A percentile compares a stretch with the other conserved stretches of the same genome.
Conservation (phyloP, 148 eudicot genomes). For the Fallopia convolvulus region DNA sequence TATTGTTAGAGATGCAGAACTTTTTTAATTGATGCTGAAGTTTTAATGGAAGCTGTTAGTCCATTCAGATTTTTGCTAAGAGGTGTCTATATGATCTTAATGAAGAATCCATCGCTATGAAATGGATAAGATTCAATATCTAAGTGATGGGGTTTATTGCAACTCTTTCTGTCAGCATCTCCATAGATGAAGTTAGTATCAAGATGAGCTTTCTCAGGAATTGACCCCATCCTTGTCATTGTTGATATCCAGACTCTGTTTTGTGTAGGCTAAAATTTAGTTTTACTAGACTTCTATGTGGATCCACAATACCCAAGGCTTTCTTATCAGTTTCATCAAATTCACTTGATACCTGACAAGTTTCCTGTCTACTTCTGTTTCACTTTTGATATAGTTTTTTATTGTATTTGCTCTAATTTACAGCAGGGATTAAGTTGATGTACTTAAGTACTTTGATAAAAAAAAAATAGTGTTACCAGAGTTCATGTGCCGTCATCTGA, state of each 20-base stretch:
- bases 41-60: not conserved
- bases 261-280: not conserved
- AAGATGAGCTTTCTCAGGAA: not conserved
- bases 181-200: not conserved
- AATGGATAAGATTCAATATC: constrained; percentile 1
- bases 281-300: not conserved
- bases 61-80: not conserved
- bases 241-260: not conserved
- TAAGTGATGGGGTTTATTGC: not conserved
- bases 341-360: not conserved
- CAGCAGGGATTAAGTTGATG: not conserved
- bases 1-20: not conserved
- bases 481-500: not conserved
- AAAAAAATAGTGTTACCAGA: not conserved
- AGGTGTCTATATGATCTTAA: not conserved
- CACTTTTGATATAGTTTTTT: not conserved
- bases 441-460: not conserved
- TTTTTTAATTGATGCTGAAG: not conserved
- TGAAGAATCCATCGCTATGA: not conserved
- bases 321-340: not conserved
- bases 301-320: not conserved
- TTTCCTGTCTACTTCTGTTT: not conserved
- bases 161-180: not conserved
- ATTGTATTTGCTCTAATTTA: not conserved
- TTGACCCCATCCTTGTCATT: not conserved